These are phyloP conservation scores for Gossypium lobatum DNA, from an alignment of 441 rosid species.

Conservation along the genomic window DNA sequence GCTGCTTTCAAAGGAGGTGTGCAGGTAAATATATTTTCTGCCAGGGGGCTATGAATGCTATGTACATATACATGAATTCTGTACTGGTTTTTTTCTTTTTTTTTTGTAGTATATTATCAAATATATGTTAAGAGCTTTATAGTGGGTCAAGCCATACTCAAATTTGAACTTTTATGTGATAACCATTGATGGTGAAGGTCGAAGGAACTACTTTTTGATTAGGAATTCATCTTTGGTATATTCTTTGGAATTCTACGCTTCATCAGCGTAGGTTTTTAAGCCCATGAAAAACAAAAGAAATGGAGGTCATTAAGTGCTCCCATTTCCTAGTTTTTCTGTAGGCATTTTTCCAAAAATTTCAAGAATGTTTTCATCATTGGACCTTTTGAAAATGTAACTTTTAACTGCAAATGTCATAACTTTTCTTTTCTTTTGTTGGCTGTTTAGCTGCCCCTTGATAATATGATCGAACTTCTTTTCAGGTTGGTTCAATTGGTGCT, in stretches of 20 bases:
- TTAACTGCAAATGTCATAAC: not conserved
- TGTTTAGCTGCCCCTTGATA: not conserved
- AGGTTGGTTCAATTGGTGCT: conserved; percentile 96
- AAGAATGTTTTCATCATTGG: not conserved
- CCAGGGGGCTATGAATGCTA: not conserved
- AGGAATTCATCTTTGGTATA: not conserved
- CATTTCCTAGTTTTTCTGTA: not conserved
- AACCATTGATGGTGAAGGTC: not conserved
- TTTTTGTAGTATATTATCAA: not conserved
- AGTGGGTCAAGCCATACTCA: not conserved
- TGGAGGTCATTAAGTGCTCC: not conserved
- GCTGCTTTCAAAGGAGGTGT: conserved; percentile 73
- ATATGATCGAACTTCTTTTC: conserved; percentile 8
- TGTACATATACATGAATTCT: not conserved
- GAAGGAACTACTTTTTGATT: not conserved
- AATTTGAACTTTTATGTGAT: not conserved
- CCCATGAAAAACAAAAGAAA: too few relatives aligned
- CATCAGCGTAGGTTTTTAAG: not conserved
- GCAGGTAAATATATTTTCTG: conserved; percentile 37
- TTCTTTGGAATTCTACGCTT: not conserved
- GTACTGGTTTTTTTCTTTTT: not conserved
- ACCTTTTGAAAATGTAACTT: not conserved
- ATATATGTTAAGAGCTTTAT: not conserved
- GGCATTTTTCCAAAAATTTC: not conserved
- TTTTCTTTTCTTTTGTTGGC: not conserved